phyloP scores from a whole-genome alignment of 371 early-diverging fungal genomes.

The Dentiscutata heterogama region DNA sequence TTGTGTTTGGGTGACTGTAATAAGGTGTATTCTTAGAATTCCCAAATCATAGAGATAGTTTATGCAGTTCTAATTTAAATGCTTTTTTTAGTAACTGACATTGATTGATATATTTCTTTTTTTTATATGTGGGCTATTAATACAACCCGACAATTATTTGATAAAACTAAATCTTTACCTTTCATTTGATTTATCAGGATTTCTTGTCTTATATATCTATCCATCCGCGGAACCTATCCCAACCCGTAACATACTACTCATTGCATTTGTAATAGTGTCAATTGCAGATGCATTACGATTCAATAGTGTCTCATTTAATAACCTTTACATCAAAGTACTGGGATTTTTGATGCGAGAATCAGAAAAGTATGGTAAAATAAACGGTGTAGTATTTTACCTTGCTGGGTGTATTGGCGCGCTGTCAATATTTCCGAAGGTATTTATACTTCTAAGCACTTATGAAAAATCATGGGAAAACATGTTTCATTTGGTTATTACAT shows the following conservation, averaged over 20 bases:
- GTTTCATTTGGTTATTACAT: too few relatives aligned
- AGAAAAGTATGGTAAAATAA: constrained; percentile 56
- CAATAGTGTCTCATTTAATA: constrained; percentile 58
- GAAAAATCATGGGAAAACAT: too few relatives aligned
- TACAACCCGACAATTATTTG: not conserved
- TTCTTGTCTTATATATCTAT: constrained; percentile 58
- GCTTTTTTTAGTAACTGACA: not conserved
- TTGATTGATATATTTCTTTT: not conserved
- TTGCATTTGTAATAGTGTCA: constrained; percentile 51
- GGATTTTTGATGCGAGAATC: constrained; percentile 64
- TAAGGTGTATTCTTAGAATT: not conserved
- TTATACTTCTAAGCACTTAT: too few relatives aligned
- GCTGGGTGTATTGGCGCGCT: constrained; percentile 51
- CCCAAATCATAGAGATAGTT: too few relatives aligned
- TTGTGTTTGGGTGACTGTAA: too few relatives aligned
- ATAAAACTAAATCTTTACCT: not conserved
- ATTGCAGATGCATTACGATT: constrained; percentile 61
- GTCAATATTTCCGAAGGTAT: constrained; percentile 38
- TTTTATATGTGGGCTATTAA: not conserved
- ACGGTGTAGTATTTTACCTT: constrained; percentile 66
- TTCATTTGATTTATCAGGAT: constrained; percentile 52
- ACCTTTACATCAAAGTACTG: constrained; percentile 56
- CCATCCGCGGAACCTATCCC: constrained; percentile 49
- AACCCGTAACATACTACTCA: constrained; percentile 53
- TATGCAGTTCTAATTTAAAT: not conserved